Conservation (phyloP, 176 grass and related monocot species). For the Carex pumila region DNA sequence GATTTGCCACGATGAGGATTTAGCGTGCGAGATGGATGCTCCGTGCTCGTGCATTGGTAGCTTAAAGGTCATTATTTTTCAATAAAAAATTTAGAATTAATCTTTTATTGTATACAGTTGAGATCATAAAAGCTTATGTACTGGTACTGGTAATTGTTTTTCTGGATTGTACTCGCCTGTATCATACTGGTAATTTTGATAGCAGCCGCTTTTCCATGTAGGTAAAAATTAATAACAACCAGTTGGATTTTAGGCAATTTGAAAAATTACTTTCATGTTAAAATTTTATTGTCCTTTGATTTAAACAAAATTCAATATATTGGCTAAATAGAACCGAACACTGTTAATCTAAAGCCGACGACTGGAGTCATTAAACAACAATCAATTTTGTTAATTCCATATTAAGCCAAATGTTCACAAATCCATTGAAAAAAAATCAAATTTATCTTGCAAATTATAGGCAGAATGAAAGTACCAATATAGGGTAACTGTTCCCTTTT, state of each 20-base stretch:
- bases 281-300: background rate
- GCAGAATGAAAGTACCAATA: background rate
- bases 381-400: background rate
- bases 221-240: too few relatives aligned
- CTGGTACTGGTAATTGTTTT: background rate
- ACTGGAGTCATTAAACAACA: background rate
- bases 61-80: conserved; percentile 42
- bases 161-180: background rate
- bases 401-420: background rate
- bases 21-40: conserved; percentile 44
- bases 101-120: background rate
- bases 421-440: background rate
- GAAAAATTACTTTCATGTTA: background rate
- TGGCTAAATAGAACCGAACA: background rate
- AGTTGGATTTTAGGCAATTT: background rate
- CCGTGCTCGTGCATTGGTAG: conserved; percentile 87
- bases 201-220: background rate
- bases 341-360: background rate
- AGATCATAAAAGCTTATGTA: background rate
- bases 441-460: background rate
- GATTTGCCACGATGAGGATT: conserved; percentile 79
- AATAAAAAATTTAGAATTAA: background rate
- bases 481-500: background rate
- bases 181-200: background rate
- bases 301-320: background rate